Evolutionary conservation across 2,329 filamentous ascomycete species (phyloP).

Genomic region (Orbilia oligospora): DNA sequence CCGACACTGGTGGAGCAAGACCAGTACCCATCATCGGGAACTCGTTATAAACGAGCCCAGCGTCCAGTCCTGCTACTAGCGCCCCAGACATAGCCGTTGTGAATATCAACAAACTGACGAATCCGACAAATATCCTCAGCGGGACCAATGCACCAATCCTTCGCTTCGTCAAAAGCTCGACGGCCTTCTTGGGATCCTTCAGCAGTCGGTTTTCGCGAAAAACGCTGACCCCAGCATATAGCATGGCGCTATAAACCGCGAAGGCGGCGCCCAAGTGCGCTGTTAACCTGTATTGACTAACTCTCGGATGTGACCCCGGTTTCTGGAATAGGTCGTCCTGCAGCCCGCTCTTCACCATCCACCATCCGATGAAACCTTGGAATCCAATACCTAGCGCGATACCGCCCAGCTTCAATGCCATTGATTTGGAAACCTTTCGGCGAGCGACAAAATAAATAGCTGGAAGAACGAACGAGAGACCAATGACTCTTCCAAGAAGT

Average conservation of each 20-base stretch:
- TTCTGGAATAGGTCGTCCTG: slow-evolving; percentile 92
- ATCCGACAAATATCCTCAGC: slow-evolving; percentile 66
- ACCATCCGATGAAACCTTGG: slow-evolving; percentile 97
- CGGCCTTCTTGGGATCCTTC: slow-evolving; percentile 75
- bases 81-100: slow-evolving; percentile 85
- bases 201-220: slow-evolving; percentile 82
- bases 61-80: slow-evolving; percentile 93
- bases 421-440: slow-evolving; percentile 81
- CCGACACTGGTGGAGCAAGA: slow-evolving; percentile 79
- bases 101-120: slow-evolving; percentile 76
- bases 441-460: slow-evolving; percentile 89
- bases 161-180: slow-evolving; percentile 72
- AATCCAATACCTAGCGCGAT: slow-evolving; percentile 93
- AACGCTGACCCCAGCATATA: slow-evolving; percentile 87
- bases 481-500: slow-evolving; percentile 92
- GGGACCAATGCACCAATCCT: slow-evolving; percentile 44
- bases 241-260: slow-evolving; percentile 92
- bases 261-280: slow-evolving; percentile 93
- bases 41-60: slow-evolving; percentile 98
- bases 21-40: slow-evolving; percentile 95
- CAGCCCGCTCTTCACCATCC: slow-evolving; percentile 98
- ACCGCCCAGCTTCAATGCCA: slow-evolving; percentile 82
- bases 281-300: slow-evolving; percentile 93
- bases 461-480: slow-evolving; percentile 88
- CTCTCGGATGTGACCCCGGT: slow-evolving; percentile 88